phyloP scores from a whole-genome alignment of 768 basidiomycete species.

The Suillus weaverae region DNA sequence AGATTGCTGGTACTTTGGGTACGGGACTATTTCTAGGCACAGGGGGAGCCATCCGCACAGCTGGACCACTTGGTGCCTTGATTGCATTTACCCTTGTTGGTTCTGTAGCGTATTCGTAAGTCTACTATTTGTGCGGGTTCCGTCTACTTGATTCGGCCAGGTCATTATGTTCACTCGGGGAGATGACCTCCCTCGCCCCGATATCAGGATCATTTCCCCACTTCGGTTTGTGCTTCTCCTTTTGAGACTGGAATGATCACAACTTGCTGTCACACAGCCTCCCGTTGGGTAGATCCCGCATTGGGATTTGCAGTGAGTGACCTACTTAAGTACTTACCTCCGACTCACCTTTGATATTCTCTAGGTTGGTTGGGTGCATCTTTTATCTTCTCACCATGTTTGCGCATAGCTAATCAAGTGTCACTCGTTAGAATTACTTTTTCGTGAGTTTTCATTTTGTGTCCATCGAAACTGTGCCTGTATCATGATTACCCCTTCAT shows the following conservation, averaged over 20 bases:
- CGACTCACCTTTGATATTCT: not conserved
- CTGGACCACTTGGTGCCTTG: slow-evolving; percentile 68
- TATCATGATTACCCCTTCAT: not conserved
- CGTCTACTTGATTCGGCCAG: slow-evolving; percentile 24
- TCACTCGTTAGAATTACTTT: slow-evolving; percentile 51
- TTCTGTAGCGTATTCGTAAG: slow-evolving; percentile 62
- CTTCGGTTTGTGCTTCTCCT: slow-evolving; percentile 44
- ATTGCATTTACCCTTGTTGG: slow-evolving; percentile 65
- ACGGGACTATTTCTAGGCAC: slow-evolving; percentile 76
- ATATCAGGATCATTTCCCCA: slow-evolving; percentile 79
- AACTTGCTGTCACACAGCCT: slow-evolving; percentile 33
- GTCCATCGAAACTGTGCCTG: not conserved
- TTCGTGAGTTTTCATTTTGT: slow-evolving; percentile 33
- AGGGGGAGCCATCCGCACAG: slow-evolving; percentile 55
- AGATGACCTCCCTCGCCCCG: slow-evolving; percentile 78
- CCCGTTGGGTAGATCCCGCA: slow-evolving; percentile 60
- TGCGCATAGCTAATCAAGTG: slow-evolving; percentile 30
- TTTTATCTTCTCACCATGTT: not conserved
- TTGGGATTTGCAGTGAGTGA: slow-evolving; percentile 58
- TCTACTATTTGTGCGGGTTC: slow-evolving; percentile 24
- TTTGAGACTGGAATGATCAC: not conserved
- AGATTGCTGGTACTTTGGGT: slow-evolving; percentile 75
- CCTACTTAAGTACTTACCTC: not conserved
- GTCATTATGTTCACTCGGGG: slow-evolving; percentile 66
- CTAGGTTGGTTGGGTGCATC: slow-evolving; percentile 16